phyloP scores from a whole-genome alignment of 306 rosid species.

The Acacia acuminata region DNA sequence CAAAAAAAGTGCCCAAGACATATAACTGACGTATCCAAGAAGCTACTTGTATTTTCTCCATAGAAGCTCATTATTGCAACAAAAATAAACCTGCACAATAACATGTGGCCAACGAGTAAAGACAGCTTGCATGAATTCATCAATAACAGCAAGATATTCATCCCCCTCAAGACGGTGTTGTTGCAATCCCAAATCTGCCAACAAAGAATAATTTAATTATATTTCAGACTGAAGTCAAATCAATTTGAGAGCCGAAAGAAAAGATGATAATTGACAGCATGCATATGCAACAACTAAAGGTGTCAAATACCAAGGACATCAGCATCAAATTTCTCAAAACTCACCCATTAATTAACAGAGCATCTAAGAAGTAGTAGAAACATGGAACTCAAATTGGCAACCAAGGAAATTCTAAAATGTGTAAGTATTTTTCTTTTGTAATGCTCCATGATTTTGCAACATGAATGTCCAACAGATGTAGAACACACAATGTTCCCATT shows the following conservation, averaged over 20 bases:
- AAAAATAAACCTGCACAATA: conserved; percentile 82
- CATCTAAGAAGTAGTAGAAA: not conserved
- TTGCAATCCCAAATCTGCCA: conserved; percentile 89
- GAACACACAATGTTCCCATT: no score
- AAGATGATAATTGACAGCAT: not conserved
- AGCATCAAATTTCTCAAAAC: not conserved
- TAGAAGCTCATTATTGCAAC: conserved; percentile 8
- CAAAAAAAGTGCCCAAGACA: not conserved
- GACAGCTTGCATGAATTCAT: conserved; percentile 98
- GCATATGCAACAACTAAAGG: not conserved
- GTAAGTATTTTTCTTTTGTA: no score
- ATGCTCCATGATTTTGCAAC: no score
- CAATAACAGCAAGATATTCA: conserved; percentile 81
- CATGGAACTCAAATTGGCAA: no score
- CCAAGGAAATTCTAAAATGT: no score
- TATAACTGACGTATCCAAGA: not conserved
- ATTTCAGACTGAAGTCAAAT: conserved; percentile 22
- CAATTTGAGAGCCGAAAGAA: conserved; percentile 19
- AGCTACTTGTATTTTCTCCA: not conserved
- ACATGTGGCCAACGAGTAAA: conserved; percentile 99
- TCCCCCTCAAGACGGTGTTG: conserved; percentile 90
- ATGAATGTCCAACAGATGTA: no score
- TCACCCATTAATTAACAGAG: not conserved
- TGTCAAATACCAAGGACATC: not conserved
- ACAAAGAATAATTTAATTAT: conserved; percentile 21